Conservation (phyloP, 2,329 filamentous ascomycete genomes). For the Botrytis byssoidea region DNA sequence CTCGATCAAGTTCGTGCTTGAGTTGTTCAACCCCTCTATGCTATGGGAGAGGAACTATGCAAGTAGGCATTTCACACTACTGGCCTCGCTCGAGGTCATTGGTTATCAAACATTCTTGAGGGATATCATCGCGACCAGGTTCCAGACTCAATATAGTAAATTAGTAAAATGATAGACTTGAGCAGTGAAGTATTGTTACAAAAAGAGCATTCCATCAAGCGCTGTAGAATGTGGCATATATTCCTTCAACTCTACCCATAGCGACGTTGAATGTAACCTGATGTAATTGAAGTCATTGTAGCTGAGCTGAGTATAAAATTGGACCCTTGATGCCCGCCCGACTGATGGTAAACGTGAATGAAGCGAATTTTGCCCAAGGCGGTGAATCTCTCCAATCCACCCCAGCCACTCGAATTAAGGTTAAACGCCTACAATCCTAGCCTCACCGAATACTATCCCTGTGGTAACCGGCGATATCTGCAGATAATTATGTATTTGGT, state of each 20-base stretch:
- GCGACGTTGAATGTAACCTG: not conserved
- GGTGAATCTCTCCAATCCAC: not conserved
- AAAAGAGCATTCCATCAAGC: not conserved
- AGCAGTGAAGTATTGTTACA: not conserved
- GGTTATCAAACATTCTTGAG: too few relatives aligned
- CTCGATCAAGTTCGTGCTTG: too few relatives aligned
- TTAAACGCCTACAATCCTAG: not conserved
- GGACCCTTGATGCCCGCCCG: not conserved
- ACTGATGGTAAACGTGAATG: not conserved
- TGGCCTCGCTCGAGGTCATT: too few relatives aligned
- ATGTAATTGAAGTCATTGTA: not conserved
- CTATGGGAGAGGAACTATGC: too few relatives aligned
- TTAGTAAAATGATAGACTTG: not conserved
- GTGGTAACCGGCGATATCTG: not conserved
- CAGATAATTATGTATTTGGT: not conserved
- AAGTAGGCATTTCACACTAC: too few relatives aligned
- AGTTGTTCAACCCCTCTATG: too few relatives aligned
- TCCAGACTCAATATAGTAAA: not conserved
- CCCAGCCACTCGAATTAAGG: constrained; percentile 3
- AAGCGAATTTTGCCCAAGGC: constrained; percentile 2
- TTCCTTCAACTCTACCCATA: not conserved
- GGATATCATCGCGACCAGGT: too few relatives aligned
- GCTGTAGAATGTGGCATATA: not conserved
- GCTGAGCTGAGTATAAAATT: not conserved
- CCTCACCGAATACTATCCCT: not conserved